These are phyloP conservation scores for Aspergillus japonicus DNA, from an alignment of 2,329 filamentous ascomycete genomes.

Conservation along the genomic window DNA sequence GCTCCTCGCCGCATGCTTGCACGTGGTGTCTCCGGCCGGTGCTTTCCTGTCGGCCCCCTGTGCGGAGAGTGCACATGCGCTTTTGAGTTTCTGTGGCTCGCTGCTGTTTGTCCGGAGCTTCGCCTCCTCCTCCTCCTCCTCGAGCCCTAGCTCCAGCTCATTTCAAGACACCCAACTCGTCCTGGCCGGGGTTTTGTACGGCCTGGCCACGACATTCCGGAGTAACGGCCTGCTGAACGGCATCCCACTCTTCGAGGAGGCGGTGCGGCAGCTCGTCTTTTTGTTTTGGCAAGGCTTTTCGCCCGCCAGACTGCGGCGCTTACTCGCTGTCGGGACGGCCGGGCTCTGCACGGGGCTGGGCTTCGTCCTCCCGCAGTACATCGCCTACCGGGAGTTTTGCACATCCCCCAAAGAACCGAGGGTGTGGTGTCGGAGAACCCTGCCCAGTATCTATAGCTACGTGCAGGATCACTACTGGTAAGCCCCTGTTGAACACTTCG, in stretches of 20 bases:
- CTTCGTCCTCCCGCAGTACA: slow-evolving; percentile 7
- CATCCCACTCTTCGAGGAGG: slow-evolving; percentile 8
- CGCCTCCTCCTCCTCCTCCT: neutral
- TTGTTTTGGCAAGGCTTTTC: neutral
- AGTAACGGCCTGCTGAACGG: slow-evolving; percentile 11
- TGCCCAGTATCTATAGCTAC: slow-evolving; percentile 11
- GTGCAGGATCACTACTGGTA: slow-evolving; percentile 14
- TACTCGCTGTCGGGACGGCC: slow-evolving; percentile 4
- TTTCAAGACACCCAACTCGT: neutral
- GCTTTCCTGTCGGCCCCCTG: slow-evolving; percentile 9
- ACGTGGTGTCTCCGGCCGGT: slow-evolving; percentile 10
- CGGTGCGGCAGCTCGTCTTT: neutral
- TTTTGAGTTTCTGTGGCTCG: slow-evolving; percentile 6
- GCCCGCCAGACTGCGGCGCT: neutral
- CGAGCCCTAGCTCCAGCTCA: neutral
- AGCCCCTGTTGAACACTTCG: neutral
- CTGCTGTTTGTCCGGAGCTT: slow-evolving; percentile 10
- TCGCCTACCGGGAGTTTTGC: slow-evolving; percentile 10
- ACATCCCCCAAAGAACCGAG: neutral
- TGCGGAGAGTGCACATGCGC: slow-evolving; percentile 5
- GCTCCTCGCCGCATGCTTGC: slow-evolving; percentile 10
- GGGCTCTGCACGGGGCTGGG: slow-evolving; percentile 9
- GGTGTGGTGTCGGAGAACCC: slow-evolving; percentile 4
- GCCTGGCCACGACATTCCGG: slow-evolving; percentile 6
- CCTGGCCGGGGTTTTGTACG: slow-evolving; percentile 4